Conservation (phyloP, 306 rosid genomes). For the Fagus crenata region DNA sequence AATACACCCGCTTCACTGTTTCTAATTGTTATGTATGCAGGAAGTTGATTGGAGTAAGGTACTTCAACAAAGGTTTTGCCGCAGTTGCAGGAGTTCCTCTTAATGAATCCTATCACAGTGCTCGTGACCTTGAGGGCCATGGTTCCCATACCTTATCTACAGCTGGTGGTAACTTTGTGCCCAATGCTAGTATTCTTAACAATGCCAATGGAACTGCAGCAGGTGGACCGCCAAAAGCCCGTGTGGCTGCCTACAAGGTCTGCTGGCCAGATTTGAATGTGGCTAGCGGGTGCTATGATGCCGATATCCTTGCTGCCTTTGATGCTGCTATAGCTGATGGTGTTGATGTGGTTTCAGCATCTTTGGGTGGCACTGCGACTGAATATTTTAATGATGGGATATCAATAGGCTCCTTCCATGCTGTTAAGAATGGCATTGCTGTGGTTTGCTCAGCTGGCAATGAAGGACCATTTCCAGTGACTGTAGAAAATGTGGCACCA, state of each 20-base stretch:
- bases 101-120: constrained; percentile 3
- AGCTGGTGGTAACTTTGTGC: constrained; percentile 65
- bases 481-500: constrained; percentile 54
- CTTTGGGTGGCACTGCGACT: constrained; percentile 28
- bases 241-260: constrained; percentile 76
- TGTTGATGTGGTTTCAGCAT: constrained; percentile 57
- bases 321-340: constrained; percentile 73
- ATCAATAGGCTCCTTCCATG: constrained; percentile 64
- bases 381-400: constrained; percentile 43
- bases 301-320: constrained; percentile 58
- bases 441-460: constrained; percentile 65
- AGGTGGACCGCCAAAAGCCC: constrained; percentile 86
- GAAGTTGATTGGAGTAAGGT: constrained; percentile 85
- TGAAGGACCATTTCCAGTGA: constrained; percentile 46
- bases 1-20: not conserved
- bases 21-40: constrained; percentile 30
- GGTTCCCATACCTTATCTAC: constrained; percentile 95
- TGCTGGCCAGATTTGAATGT: constrained; percentile 50
- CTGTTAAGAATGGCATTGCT: constrained; percentile 38
- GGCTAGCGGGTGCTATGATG: constrained; percentile 38
- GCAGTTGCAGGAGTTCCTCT: not conserved
- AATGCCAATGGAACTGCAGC: constrained; percentile 70
- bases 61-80: constrained; percentile 51
- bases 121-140: constrained; percentile 69
- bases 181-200: constrained; percentile 46